Evolutionary conservation across 2,329 filamentous ascomycete species (phyloP).

Genomic region (Metarhizium sp.): DNA sequence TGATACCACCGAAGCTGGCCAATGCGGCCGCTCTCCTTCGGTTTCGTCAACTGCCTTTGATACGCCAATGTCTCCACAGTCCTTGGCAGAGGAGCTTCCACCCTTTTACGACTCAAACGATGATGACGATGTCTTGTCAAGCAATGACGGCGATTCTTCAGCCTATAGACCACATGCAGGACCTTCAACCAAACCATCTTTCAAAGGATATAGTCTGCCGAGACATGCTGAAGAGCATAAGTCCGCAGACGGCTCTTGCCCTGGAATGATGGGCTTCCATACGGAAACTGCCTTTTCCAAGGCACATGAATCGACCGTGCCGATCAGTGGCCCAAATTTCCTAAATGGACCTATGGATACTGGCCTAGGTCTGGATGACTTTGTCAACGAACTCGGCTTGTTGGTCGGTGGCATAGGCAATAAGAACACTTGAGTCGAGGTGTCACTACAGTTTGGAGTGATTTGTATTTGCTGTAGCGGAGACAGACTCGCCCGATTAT

Average conservation of each 20-base stretch:
- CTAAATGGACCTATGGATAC: constrained; percentile 26
- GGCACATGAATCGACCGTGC: constrained; percentile 9
- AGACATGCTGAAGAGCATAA: constrained; percentile 15
- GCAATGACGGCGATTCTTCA: constrained; percentile 26
- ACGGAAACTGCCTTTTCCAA: constrained; percentile 15
- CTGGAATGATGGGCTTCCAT: constrained; percentile 9
- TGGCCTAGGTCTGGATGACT: constrained; percentile 30
- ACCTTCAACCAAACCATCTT: constrained; percentile 12
- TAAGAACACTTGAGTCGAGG: constrained; percentile 14
- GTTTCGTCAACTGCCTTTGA: constrained; percentile 17
- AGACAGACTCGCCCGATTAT: not conserved
- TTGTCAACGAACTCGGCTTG: constrained; percentile 40
- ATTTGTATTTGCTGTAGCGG: not conserved
- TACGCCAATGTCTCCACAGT: constrained; percentile 28
- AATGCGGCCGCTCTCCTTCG: constrained; percentile 15
- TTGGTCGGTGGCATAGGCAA: constrained; percentile 38
- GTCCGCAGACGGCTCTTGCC: constrained; percentile 3
- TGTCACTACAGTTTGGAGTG: not conserved
- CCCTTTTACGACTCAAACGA: constrained; percentile 39
- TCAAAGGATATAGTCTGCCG: constrained; percentile 39
- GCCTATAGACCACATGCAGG: constrained; percentile 14
- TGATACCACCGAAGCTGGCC: constrained; percentile 15
- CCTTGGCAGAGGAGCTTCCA: constrained; percentile 30
- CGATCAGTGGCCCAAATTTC: constrained; percentile 15
- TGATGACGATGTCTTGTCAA: constrained; percentile 27